Conservation (phyloP, 306 rosid genomes). For the Fagus crenata region DNA sequence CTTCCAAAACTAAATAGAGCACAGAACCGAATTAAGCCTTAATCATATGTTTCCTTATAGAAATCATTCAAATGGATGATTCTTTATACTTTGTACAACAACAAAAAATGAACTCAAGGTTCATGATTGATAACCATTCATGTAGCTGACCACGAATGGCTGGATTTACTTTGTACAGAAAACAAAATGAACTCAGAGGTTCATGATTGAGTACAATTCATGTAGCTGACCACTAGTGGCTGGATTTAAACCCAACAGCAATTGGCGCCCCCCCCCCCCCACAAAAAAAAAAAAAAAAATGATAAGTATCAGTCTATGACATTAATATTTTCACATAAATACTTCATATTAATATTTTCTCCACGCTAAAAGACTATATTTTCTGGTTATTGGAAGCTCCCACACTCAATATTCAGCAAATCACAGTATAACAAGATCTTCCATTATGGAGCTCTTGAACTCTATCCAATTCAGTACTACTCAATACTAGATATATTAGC, state of each 20-base stretch:
- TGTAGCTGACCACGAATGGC: not conserved
- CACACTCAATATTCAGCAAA: not conserved
- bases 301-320: not conserved
- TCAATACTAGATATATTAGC: not conserved
- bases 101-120: too few species aligned
- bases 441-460: not conserved
- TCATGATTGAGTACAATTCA: not conserved
- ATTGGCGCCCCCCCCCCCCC: too few species aligned
- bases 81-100: too few species aligned
- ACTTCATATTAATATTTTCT: too few species aligned
- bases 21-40: too few species aligned
- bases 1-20: too few species aligned
- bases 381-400: not conserved
- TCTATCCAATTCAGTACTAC: not conserved
- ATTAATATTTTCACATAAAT: not conserved
- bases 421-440: not conserved
- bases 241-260: not conserved
- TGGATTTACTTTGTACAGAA: not conserved
- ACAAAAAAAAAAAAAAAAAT: not conserved
- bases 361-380: not conserved
- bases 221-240: not conserved
- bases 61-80: too few species aligned
- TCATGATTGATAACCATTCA: not conserved
- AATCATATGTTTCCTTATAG: too few species aligned
- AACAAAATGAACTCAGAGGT: too few species aligned